A percentile compares a stretch with the other conserved stretches of the same genome.
phyloP scores from a whole-genome alignment of 805 yeast species.

The Kuraishia molischiana region DNA sequence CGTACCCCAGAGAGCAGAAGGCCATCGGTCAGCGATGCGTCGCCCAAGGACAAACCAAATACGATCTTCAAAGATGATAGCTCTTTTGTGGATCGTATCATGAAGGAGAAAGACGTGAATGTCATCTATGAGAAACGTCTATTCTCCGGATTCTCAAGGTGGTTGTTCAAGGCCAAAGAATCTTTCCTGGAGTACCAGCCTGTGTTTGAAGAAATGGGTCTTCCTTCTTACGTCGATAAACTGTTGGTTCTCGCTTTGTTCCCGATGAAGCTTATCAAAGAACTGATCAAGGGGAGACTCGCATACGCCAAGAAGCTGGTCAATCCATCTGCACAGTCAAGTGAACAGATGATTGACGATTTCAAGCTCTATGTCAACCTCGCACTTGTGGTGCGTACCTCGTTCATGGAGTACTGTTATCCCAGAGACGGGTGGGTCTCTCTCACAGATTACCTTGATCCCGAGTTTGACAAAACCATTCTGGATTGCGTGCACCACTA shows the following conservation, averaged over 20 bases:
- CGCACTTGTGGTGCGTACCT: constrained; percentile 65
- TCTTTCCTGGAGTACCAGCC: constrained; percentile 55
- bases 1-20: constrained; percentile 15
- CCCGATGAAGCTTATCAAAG: constrained; percentile 74
- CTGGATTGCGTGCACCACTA: constrained; percentile 67
- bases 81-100: constrained; percentile 71
- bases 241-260: constrained; percentile 60
- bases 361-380: constrained; percentile 67
- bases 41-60: constrained; percentile 7
- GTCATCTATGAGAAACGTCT: constrained; percentile 63
- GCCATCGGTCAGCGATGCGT: background rate
- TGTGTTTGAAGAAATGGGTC: constrained; percentile 53
- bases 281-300: constrained; percentile 64
- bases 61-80: constrained; percentile 48
- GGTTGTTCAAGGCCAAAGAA: constrained; percentile 75
- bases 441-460: constrained; percentile 52
- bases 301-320: constrained; percentile 67
- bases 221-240: constrained; percentile 64
- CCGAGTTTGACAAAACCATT: constrained; percentile 51
- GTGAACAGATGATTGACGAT: constrained; percentile 87
- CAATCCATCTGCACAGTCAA: constrained; percentile 90
- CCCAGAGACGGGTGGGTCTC: constrained; percentile 60
- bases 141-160: constrained; percentile 61
- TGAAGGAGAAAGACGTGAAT: constrained; percentile 72
- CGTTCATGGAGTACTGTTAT: constrained; percentile 48